Base-by-base conservation (phyloP, 306 rosid species). In the Sophora flavescens region DNA sequence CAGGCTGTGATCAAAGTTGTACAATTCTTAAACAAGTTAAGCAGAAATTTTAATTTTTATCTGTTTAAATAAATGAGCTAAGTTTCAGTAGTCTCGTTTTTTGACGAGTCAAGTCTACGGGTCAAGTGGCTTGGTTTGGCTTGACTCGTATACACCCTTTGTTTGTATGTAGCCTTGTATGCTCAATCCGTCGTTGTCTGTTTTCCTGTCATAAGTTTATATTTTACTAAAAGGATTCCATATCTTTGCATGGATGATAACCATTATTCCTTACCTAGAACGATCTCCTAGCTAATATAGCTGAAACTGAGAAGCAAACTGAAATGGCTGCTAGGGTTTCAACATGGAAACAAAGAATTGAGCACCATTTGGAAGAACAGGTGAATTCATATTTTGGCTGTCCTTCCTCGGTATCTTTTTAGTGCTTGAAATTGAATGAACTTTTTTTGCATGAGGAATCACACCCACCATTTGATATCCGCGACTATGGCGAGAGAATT, bases 331-430 rank as follows among this genome's bases (percentile, higher is more conserved):
- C 91, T 65, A 90, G 93, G 82, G 96, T 95, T 72, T 89, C 96
- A 26, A 84, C 91, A 32, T 92, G 99, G 97, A 95, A 92, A 83
- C 97, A 92, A 64, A 92, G 85, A 77, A 87, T 95, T 78, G 99
- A 95, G 87, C 82, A 85, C 73, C 82, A 88, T 62, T 71, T 95
- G 81, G 97, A 95, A 86, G 97, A 95, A 71, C 97, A 92, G 91
- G 99, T 92, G 82, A 84, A 71, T 75, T 58, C 56, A 74, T 83
- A 53, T 32, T 63, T 75, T 56, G 62, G 18, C 14, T 54, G 50
- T 59, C 61, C 44, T 15, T 63, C 16, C 44, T 54, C 35, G 68
- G 61, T 17, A 44, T 59, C 6, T 50, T 33, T 59, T 74, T 42
- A 38, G 66, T 66, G 60, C 22, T 47, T 86, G 64, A 71, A 35